Base-by-base conservation (phyloP, 2,329 filamentous ascomycete species). In the Pyricularia sp. region DNA sequence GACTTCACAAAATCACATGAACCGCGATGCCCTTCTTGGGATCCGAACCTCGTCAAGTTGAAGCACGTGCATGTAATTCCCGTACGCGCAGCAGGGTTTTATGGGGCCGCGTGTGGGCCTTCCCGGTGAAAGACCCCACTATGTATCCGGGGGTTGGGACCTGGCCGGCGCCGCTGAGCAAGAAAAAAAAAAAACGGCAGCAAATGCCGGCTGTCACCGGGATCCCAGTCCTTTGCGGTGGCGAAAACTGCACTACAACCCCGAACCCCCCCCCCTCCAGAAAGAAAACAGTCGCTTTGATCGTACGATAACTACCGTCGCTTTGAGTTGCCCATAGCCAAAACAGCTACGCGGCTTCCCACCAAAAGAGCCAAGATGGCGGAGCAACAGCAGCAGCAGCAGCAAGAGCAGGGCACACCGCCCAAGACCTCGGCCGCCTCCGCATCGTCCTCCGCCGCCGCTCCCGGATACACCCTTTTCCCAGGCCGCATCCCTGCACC, bases 401-500 rank as follows among this genome's bases (percentile, higher is more conserved):
- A 61, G 36, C 50, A 42, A n/a, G 50, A 64, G 11, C 23, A 28
- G 6, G 59, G 26, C 65, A 42, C 23, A 30, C 65, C 65, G 65
- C 36, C 65, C 5, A 66, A 30, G 65, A 9, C 65, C 17, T 28
- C 36, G 36, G 14, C 65, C 65, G 42, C 65, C 42, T 9, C 65
- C 5, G 23, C 36, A 11, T 50, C 65, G 17, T 17, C 65, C 23
- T 17, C 65, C 65, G 23, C 23, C 14, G 12, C 26, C 25, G 12
- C 36, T 17, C 64, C 64, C n/a, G 73, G 74, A 71, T 83, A 79
- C 81, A 84, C 12, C 25, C 42, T 89, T 77, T 79, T 83, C 64
- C 72, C 77, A 10, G 58, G 28, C 23, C 70, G 72, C 14, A 84
- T 93, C 69, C 94, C 95, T 9, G 80, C 85, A 12, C 91, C 92